A percentile compares a stretch with the other conserved stretches of the same genome.
Conservation (phyloP, 2,329 filamentous ascomycete genomes). For the Lasiodiplodia citricola region DNA sequence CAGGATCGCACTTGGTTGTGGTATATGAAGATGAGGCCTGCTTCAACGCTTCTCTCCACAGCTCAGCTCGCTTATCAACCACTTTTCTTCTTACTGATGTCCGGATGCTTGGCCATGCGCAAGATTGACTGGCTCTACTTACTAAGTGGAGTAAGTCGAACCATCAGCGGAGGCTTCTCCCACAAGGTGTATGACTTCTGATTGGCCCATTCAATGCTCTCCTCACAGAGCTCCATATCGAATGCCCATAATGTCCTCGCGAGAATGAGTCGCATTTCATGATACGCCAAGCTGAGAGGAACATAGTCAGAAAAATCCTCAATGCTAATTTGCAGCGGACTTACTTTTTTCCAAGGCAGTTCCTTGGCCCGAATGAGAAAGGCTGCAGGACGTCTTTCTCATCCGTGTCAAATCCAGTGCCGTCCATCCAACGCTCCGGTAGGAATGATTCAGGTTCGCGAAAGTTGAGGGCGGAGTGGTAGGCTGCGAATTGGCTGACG, state of each 20-base stretch:
- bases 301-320: background rate
- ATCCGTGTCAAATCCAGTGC: constrained; percentile 34
- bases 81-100: background rate
- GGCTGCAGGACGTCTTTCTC: constrained; percentile 33
- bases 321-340: constrained; percentile 23
- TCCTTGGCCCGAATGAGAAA: constrained; percentile 37
- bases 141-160: constrained; percentile 31
- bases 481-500: constrained; percentile 33
- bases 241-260: constrained; percentile 48
- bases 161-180: constrained; percentile 39
- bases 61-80: background rate
- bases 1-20: too few species aligned
- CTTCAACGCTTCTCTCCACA: background rate
- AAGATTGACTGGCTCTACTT: background rate
- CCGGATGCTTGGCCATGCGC: background rate
- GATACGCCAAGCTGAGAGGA: constrained; percentile 39
- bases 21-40: too few species aligned
- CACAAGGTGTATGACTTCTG: constrained; percentile 41
- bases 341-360: constrained; percentile 44
- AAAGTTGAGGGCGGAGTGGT: constrained; percentile 36
- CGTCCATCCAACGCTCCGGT: constrained; percentile 42
- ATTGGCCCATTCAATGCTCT: constrained; percentile 46
- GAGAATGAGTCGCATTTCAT: constrained; percentile 46
- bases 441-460: constrained; percentile 34
- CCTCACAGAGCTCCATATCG: constrained; percentile 41